Percentiles rank a stretch among this genome's conserved stretches.
phyloP scores from a whole-genome alignment of 176 grass and related monocot genomes.

The Sorghum bicolor region DNA sequence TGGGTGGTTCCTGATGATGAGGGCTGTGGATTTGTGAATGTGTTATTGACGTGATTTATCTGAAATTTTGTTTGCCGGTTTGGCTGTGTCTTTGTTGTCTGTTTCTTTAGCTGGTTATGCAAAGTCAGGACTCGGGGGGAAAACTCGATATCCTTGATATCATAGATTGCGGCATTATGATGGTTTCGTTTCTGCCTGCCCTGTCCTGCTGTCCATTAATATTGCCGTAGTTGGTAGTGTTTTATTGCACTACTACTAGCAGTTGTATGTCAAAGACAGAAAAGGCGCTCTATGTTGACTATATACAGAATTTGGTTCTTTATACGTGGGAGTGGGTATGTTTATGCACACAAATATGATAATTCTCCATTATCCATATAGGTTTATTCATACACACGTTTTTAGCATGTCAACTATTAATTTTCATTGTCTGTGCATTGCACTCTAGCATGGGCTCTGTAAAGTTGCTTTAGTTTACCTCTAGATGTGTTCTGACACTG shows the following conservation, averaged over 20 bases:
- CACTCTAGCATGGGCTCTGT: background rate
- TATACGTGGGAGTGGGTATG: background rate
- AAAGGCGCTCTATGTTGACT: background rate
- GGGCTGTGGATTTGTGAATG: too few relatives aligned
- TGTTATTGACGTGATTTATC: background rate
- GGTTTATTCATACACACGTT: background rate
- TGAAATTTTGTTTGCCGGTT: background rate
- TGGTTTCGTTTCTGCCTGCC: background rate
- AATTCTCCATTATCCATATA: background rate
- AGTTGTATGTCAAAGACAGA: background rate
- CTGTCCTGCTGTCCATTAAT: background rate
- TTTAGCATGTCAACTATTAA: background rate
- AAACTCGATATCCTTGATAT: background rate
- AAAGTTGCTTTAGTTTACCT: background rate
- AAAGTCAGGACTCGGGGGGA: background rate
- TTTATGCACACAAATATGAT: background rate
- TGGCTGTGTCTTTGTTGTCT: background rate
- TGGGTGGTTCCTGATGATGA: too few relatives aligned
- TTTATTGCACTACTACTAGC: background rate
- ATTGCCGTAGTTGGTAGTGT: constrained; percentile 6
- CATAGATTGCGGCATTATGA: constrained; percentile 9
- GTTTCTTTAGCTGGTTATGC: background rate
- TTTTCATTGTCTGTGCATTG: background rate
- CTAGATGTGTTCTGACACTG: background rate
- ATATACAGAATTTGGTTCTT: background rate